phyloP scores from a whole-genome alignment of 225 moss, liverwort and hornwort genomes.

The Polytrichum formosum region DNA sequence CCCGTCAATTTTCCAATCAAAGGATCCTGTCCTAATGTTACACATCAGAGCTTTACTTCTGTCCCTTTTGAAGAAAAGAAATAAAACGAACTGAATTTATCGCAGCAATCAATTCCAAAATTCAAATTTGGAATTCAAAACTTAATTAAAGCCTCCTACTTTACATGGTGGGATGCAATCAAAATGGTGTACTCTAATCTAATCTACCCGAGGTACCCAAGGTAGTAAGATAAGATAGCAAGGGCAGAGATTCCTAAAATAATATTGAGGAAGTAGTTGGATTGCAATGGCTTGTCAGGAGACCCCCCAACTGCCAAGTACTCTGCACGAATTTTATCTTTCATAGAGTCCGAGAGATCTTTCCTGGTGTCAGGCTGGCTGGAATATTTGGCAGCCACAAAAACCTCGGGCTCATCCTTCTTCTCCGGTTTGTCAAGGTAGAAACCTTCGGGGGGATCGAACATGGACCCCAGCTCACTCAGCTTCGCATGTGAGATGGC shows the following conservation, averaged over 20 bases:
- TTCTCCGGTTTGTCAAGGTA: constrained; percentile 51
- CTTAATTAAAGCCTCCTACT: no score
- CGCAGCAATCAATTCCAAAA: no score
- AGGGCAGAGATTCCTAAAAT: constrained; percentile 76
- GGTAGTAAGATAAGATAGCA: constrained; percentile 62
- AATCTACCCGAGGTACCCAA: constrained; percentile 44
- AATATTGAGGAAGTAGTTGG: constrained; percentile 93
- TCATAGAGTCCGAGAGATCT: constrained; percentile 83
- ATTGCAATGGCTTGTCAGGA: constrained; percentile 66
- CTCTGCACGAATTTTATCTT: constrained; percentile 81
- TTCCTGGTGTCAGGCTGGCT: constrained; percentile 34
- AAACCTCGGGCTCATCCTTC: constrained; percentile 65
- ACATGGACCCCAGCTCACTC: constrained; percentile 77
- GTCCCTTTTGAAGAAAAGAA: no score
- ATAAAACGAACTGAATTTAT: no score
- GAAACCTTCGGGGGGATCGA: constrained; percentile 69
- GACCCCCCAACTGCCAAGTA: constrained; percentile 80
- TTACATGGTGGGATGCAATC: no score
- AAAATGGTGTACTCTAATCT: no score
- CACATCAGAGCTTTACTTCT: no score
- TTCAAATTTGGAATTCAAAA: no score
- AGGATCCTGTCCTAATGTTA: no score
- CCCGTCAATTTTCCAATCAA: no score
- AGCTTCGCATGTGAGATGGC: constrained; percentile 80
- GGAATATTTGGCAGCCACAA: constrained; percentile 71